A percentile compares a stretch with the other conserved stretches of the same genome.
Conservation (phyloP, 2,329 filamentous ascomycete genomes). For the Aquanectria penicillioides region DNA sequence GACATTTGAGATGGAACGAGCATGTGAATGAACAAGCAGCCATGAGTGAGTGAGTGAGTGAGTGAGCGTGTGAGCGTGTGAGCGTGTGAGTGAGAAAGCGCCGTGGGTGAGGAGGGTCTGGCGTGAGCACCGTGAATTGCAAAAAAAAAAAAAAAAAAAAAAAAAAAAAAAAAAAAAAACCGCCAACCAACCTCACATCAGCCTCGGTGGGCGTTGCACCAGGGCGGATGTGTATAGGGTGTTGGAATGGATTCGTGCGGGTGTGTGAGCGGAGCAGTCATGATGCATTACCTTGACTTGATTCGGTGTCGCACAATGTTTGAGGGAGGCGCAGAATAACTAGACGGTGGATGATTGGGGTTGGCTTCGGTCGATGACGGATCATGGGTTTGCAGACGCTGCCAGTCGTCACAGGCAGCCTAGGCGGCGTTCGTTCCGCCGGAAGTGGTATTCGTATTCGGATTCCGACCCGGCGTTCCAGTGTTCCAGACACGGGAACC, state of each 20-base stretch:
- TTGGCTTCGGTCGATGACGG: conserved; percentile 9
- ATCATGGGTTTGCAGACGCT: not conserved
- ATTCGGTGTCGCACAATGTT: conserved; percentile 10
- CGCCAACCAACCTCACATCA: not conserved
- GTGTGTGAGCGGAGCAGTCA: conserved; percentile 6
- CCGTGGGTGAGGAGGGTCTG: not conserved
- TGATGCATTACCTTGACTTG: conserved; percentile 7
- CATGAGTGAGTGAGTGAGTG: not conserved
- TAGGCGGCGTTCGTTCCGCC: not conserved
- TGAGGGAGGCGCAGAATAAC: conserved; percentile 2
- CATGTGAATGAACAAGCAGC: not conserved
- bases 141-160: no score
- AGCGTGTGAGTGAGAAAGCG: not conserved
- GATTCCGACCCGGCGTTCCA: not conserved
- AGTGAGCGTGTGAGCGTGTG: conserved; percentile 8
- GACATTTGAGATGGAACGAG: no score
- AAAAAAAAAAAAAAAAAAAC: no score
- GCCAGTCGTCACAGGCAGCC: not conserved
- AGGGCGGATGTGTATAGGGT: conserved; percentile 3
- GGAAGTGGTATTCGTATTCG: conserved; percentile 39
- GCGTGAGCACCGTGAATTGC: no score
- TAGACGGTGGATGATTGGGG: conserved; percentile 8
- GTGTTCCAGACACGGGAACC: not conserved
- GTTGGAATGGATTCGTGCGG: not conserved
- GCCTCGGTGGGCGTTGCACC: not conserved